Evolutionary conservation across 495 filamentous ascomycete genomes (phyloP), one percentile per base, ranked within the genome.

Genomic region (Rhizodiscina lignyota): DNA sequence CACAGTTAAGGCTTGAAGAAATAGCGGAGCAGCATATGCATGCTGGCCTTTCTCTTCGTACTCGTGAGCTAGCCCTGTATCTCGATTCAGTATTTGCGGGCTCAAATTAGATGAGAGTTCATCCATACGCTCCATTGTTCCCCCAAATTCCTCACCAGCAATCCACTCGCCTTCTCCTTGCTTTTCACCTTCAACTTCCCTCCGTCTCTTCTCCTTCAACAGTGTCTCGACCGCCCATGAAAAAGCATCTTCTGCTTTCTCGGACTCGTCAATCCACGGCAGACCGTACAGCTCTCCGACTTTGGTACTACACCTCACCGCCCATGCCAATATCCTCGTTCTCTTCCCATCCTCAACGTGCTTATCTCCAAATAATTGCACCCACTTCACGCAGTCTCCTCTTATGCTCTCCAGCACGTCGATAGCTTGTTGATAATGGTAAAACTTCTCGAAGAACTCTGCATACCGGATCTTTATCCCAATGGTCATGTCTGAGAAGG

Each of bases 401-500:
- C 66, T 56, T 47, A 85, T 45, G 21, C 64, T 60, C 61, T 93
- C 83, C 23, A 94, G 54, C 5, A 92, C 69, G 32, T 79, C 63
- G 29, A 78, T 70, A 0, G 83, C 73, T 38, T 72, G 70, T 29
- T 67, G 60, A 37, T 68, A 69, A 38, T 74, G 56, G 15, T 74
- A 64, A 3, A 76, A 62, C 52, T 79, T 76, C 60, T 94, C 82
- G 43, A 91, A 60, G 61, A 91, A 70, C 11, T 61, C 64, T 2
- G 82, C 75, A 3, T 93, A 53, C 54, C 83, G 74, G 21, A 94
- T 70, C 58, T 82, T 89, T 15, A 99, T 69, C 0, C 89, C 89
- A 32, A 94, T 60, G 11, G 94, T 70, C 47, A 94, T 89, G 39
- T 93, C 79, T 2, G 77, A 81, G 45, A 83, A 89, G 2, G 79